phyloP scores from a whole-genome alignment of 2,329 filamentous ascomycete species.

The Hypoxylon sp. region DNA sequence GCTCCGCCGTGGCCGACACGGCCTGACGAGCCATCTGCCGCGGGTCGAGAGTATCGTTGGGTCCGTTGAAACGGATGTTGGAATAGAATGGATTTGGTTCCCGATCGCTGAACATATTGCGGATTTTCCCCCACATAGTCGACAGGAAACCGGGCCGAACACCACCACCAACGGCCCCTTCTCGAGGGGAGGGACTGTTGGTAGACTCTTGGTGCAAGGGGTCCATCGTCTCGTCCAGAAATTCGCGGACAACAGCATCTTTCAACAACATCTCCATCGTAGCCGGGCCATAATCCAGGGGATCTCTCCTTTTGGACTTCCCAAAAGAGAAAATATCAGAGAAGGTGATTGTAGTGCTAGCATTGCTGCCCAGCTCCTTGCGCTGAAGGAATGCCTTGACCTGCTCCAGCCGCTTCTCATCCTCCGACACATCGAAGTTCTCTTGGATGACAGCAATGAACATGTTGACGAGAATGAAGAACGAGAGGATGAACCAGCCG shows the following conservation, averaged over 20 bases:
- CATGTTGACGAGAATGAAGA: conserved; percentile 98
- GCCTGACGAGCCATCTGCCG: conserved; percentile 90
- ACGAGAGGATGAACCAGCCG: conserved; percentile 93
- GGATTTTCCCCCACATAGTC: conserved; percentile 67
- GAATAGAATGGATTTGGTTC: conserved; percentile 97
- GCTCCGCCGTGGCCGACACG: conserved; percentile 80
- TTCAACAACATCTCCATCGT: conserved; percentile 97
- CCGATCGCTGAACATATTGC: conserved; percentile 63
- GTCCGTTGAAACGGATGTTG: conserved; percentile 70
- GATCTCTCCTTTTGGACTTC: conserved; percentile 73
- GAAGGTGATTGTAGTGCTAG: conserved; percentile 77
- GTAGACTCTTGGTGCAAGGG: conserved; percentile 50
- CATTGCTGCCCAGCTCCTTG: conserved; percentile 78
- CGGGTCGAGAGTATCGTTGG: conserved; percentile 82
- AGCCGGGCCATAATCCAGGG: conserved; percentile 88
- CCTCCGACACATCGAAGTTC: conserved; percentile 98
- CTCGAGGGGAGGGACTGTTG: conserved; percentile 49
- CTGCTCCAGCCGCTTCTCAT: conserved; percentile 96
- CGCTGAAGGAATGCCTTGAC: conserved; percentile 93
- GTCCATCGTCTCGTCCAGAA: conserved; percentile 78
- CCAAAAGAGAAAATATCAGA: conserved; percentile 73
- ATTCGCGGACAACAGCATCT: conserved; percentile 93
- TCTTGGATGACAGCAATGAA: conserved; percentile 99
- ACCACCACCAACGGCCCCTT: conserved; percentile 49
- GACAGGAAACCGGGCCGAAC: conserved; percentile 67